These are phyloP conservation scores for Hygrophorus pudorinus DNA, from an alignment of 768 basidiomycete species.

Conservation along the genomic window DNA sequence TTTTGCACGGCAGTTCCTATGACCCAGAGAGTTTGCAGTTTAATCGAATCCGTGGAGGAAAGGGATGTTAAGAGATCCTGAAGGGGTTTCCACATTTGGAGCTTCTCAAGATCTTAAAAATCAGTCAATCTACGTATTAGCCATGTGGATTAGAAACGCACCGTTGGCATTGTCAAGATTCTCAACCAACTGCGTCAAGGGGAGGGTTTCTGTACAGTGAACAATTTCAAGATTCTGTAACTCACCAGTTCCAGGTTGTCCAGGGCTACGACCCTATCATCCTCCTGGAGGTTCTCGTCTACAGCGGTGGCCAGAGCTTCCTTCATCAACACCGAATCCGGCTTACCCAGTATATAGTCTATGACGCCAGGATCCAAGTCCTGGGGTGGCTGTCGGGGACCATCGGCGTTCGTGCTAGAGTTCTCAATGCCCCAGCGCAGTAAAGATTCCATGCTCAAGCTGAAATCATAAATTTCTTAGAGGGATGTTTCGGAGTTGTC, in stretches of 20 bases:
- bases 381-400: conserved; percentile 20
- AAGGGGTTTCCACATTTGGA: conserved; percentile 74
- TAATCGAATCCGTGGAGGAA: conserved; percentile 47
- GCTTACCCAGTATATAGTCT: conserved; percentile 75
- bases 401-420: conserved; percentile 28
- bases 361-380: conserved; percentile 78
- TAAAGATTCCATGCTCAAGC: conserved; percentile 54
- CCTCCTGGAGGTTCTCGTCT: conserved; percentile 44
- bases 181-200: conserved; percentile 56
- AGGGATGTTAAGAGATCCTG: conserved; percentile 50
- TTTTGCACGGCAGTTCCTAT: conserved; percentile 87
- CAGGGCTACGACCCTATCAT: conserved; percentile 55
- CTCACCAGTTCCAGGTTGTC: conserved; percentile 85
- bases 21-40: conserved; percentile 70
- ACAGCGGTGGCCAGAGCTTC: conserved; percentile 59
- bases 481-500: neutral
- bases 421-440: conserved; percentile 79
- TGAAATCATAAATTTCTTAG: neutral
- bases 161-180: conserved; percentile 89
- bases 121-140: conserved; percentile 1
- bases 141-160: conserved; percentile 15
- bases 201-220: neutral
- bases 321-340: conserved; percentile 78
- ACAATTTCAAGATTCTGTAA: neutral
- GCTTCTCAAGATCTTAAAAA: conserved; percentile 54